phyloP scores from a whole-genome alignment of 768 basidiomycete genomes.

The Psilocybe cubensis region DNA sequence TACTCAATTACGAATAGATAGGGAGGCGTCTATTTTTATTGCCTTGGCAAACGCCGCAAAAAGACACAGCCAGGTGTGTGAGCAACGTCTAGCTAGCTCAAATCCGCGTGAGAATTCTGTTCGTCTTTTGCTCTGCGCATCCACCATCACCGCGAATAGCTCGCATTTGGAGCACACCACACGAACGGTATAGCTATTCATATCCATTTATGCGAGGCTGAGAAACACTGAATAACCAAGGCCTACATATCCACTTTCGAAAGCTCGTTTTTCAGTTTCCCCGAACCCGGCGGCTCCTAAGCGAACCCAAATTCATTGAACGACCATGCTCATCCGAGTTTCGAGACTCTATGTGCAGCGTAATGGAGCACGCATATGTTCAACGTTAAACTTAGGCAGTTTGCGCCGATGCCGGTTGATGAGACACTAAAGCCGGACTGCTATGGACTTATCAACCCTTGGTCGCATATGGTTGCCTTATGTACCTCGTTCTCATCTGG shows the following conservation, averaged over 20 bases:
- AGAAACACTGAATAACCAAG: neutral
- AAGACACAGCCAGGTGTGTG: neutral
- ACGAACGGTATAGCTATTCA: neutral
- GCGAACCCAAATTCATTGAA: neutral
- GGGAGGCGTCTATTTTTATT: neutral
- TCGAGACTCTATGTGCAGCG: neutral
- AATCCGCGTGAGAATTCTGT: neutral
- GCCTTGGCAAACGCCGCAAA: neutral
- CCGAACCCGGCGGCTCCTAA: neutral
- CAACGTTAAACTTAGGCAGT: neutral
- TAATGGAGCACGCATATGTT: neutral
- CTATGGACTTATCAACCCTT: neutral
- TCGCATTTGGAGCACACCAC: neutral
- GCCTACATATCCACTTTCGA: neutral
- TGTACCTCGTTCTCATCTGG: slow-evolving; percentile 21
- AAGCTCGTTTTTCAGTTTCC: neutral
- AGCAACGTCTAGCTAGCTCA: neutral
- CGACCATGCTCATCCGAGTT: neutral
- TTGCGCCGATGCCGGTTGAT: slow-evolving; percentile 14
- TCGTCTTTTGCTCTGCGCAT: neutral
- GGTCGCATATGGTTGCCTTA: neutral
- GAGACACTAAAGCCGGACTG: slow-evolving; percentile 2
- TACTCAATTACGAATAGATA: neutral
- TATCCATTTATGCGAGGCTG: neutral
- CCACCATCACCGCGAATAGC: neutral